Evolutionary conservation across 106 monocot species (phyloP), one percentile per base, ranked within the genome.

Genomic region (Posidonia australis): DNA sequence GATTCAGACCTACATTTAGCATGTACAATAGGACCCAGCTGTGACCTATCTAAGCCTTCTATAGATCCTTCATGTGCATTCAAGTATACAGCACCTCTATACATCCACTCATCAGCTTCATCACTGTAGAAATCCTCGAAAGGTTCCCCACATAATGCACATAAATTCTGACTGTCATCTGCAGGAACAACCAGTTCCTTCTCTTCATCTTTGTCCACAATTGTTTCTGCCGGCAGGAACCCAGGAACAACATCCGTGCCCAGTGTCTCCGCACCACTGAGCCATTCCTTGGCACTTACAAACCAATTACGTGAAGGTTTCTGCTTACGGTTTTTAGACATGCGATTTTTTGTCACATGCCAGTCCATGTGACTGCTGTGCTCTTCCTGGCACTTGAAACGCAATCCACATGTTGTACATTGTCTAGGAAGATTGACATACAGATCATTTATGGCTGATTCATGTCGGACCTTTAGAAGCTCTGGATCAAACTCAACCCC

Each of bases 41-140:
- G 83, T 13, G 79, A 77, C 67, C 77, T 78, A 5, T 83, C 81
- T 67, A 86, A 63, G 68, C 86, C 84, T 66, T 76, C 79, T 25
- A 65, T 60, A 48, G 72, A 68, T 32, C 94, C 84, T 72, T 84
- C 70, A 60, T 81, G 81, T 44, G 77, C 78, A 74, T 96, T 96
- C 78, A 96, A 64, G 73, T 96, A 96, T 5, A 90, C 82, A 64
- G 90, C 84, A 7, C 84, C 96, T 66, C 73, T 87, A 60, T 96
- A 96, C 90, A 96, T 96, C 96, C 96, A 96, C 49, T 96, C 90
- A 65, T 96, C 90, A 58, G 77, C 76, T 69, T 96, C 96, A 75
- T 96, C 90, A 68, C 90, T 90, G 62, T 90, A 96, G 57, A 87
- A 96, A 67, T 96, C 96, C 63, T 96, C 96, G 69, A 96, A 96